Percentiles rank a stretch among this genome's conserved stretches.
phyloP scores from a whole-genome alignment of 2,329 filamentous ascomycete species.

The Xylariaceae sp. region DNA sequence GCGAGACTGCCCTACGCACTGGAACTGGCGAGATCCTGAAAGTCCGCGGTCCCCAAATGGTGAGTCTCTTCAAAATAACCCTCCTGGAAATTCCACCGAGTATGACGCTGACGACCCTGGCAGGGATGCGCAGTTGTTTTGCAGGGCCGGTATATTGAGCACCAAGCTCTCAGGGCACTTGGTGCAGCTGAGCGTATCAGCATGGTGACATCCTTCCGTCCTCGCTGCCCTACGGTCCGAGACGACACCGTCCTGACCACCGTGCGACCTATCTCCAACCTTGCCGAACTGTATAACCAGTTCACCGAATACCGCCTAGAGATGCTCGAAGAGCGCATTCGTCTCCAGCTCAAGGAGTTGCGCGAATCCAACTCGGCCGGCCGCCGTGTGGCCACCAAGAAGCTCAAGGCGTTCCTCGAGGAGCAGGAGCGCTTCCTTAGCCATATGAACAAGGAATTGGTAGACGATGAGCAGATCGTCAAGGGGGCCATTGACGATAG shows the following conservation, averaged over 20 bases:
- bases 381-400: constrained; percentile 22
- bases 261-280: constrained; percentile 53
- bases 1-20: constrained; percentile 58
- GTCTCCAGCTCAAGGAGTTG: constrained; percentile 38
- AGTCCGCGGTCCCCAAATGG: constrained; percentile 56
- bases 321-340: constrained; percentile 56
- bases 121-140: constrained; percentile 61
- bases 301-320: constrained; percentile 60
- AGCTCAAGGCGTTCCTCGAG: constrained; percentile 27
- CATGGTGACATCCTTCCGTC: constrained; percentile 63
- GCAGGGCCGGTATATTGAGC: constrained; percentile 64
- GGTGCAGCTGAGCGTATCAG: constrained; percentile 59
- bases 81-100: neutral
- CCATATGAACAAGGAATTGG: constrained; percentile 30
- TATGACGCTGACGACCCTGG: constrained; percentile 10
- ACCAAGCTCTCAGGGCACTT: constrained; percentile 56
- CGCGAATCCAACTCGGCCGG: constrained; percentile 28
- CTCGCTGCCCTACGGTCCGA: constrained; percentile 45
- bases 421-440: constrained; percentile 31
- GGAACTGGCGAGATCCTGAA: constrained; percentile 51
- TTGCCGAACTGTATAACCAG: constrained; percentile 55
- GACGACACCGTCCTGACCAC: constrained; percentile 60
- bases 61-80: constrained; percentile 27
- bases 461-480: constrained; percentile 24
- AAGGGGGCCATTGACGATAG: constrained; percentile 20